Base-by-base conservation (phyloP, 371 early-diverging fungal genomes). In the Quaeritorhiza haematococci region DNA sequence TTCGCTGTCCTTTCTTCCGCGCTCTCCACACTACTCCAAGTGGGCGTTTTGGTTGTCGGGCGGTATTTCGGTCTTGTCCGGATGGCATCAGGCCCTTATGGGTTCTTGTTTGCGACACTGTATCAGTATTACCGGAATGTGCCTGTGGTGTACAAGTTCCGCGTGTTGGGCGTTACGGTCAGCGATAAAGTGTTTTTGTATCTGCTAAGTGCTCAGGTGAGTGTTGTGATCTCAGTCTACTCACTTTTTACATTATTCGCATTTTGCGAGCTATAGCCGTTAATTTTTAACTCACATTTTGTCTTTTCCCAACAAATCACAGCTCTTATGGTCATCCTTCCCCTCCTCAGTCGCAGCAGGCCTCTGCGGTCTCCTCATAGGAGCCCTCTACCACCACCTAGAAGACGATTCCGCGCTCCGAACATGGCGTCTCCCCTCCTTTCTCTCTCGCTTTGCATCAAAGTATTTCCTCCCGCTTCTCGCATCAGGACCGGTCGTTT, bases 401-500 rank as follows among this genome's bases (percentile, higher is more conserved):
- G 26, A 86, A 84, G 84, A 76, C 87, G 42, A 78, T 86, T 49
- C 85, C 86, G 10, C 17, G n/a, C n/a, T n/a, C n/a, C n/a, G n/a
- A n/a, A n/a, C n/a, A n/a, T n/a, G n/a, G n/a, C n/a, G n/a, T n/a
- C n/a, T n/a, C n/a, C n/a, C 23, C 35, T 21, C 49, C 28, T 35
- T 70, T 7, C 55, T 19, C 3, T 28, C 24, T 2, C 2, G 26
- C 46, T 49, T 56, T n/a, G 50, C n/a, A 17, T 30, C 34, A 33
- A 19, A 23, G 15, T 21, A 61, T 27, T 38, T 61, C 24, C 29
- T 43, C 50, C 66, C 64, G 13, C 19, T 66, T 4, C 34, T 56
- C 28, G 44, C 26, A 58, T 35, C 53, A 24, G 35, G 58, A 35
- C 24, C 44, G 42, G n/a, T 49, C 32, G 54, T 48, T 48, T 19